Base-by-base conservation (phyloP, 1,284 basidiomycete genomes). In the Ustilago vetiveriae region DNA sequence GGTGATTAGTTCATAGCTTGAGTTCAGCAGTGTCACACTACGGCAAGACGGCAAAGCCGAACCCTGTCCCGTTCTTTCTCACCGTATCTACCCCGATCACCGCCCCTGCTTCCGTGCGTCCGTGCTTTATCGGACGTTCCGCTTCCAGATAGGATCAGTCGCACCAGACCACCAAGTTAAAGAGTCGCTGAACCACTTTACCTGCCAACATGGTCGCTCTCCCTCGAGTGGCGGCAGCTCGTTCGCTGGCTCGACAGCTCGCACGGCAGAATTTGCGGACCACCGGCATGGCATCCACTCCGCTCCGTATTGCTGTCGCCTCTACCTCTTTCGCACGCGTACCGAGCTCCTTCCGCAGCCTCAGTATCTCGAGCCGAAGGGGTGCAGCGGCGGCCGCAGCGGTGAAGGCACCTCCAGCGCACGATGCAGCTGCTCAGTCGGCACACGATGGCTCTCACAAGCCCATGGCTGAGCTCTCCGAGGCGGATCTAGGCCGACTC, bases 401-500 rank as follows among this genome's bases (percentile, higher is more conserved):
- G 0, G 57, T 53, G 19, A 45, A 45, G 38, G 44, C 62, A 13
- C 54, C 58, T 22, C 58, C 62, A 35, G 40, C 52, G 29, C 65
- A 55, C 35, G 63, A 63, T 55, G 65, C 66, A 21, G 57, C 55
- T 10, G 58, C 67, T 14, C 66, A 66, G 33, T n/a, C 46, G 2
- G 59, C 56, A 35, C 46, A 52, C 45, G 55, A 57, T 19, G 55
- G 47, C 21, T 37, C 45, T 1, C 54, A 52, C 8, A 55, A 60
- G 41, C 41, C 59, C 30, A 65, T 67, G 43, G 62, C 67, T 14
- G 39, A 55, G 33, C 54, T 78, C 36, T 75, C 71, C 22, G 62
- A 72, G 8, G 65, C 60, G 14, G 83, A 84, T 51, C 55, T 74
- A 9, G 42, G 56, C 19, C 75, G 83, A 37, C 67, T 84, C 39